A percentile compares a stretch with the other conserved stretches of the same genome.
Evolutionary conservation across 305 asterid species (phyloP).

Genomic region (Fraxinus nigra): DNA sequence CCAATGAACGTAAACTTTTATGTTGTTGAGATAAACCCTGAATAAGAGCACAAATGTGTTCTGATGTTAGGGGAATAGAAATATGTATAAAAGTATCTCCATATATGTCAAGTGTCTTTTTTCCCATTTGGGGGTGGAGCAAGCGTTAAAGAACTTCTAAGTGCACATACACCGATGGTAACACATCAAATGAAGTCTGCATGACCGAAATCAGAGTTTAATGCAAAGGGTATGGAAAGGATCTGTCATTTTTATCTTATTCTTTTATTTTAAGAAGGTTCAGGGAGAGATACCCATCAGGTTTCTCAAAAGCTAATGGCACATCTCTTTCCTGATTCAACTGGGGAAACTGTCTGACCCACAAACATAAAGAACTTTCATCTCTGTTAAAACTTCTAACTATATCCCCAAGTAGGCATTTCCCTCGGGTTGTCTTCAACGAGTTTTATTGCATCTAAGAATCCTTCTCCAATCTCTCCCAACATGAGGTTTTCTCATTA

Average conservation of each 20-base stretch:
- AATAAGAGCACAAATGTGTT: constrained; percentile 22
- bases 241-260: not conserved
- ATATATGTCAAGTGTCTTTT: not conserved
- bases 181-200: not conserved
- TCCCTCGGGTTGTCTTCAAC: not conserved
- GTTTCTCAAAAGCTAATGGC: not conserved
- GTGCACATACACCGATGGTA: not conserved
- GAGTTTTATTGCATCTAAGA: not conserved
- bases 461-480: not conserved
- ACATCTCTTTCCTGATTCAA: not conserved
- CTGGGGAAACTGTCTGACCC: not conserved
- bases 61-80: constrained; percentile 1
- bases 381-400: not conserved
- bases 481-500: not conserved
- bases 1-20: constrained; percentile 83
- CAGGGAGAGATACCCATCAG: not conserved
- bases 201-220: not conserved
- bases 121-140: not conserved
- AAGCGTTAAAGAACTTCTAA: not conserved
- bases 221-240: not conserved
- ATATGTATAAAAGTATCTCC: not conserved
- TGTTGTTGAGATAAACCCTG: constrained; percentile 94
- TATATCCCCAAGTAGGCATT: not conserved
- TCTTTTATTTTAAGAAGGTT: not conserved
- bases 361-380: not conserved